Evolutionary conservation across 345 rosid genomes (phyloP).

Genomic region (Pistacia integerrima): DNA sequence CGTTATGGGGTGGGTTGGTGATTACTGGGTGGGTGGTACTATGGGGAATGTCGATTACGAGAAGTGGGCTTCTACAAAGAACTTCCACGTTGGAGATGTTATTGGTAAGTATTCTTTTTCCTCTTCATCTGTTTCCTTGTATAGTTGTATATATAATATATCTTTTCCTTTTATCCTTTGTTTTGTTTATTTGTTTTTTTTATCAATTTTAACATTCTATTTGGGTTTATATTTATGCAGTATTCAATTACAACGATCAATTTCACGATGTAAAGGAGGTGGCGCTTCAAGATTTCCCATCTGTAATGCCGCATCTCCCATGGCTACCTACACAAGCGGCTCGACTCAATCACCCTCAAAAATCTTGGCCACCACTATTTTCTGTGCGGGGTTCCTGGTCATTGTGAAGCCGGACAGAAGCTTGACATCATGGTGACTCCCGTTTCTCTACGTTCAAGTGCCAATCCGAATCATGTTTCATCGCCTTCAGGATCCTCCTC

Average conservation of each 20-base stretch:
- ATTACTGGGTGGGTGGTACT: neutral
- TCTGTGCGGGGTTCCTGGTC: neutral
- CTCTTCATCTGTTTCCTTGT: too few relatives aligned
- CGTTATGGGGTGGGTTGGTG: neutral
- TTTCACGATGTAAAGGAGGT: neutral
- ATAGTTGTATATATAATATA: too few relatives aligned
- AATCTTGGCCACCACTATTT: neutral
- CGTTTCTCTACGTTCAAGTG: neutral
- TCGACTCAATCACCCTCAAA: neutral
- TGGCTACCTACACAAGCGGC: neutral
- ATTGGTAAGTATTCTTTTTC: neutral
- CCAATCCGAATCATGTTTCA: neutral
- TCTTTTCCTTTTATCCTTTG: too few relatives aligned
- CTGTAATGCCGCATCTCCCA: neutral
- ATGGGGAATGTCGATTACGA: neutral
- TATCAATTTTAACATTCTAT: too few relatives aligned
- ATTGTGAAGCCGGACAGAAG: slow-evolving; percentile 9
- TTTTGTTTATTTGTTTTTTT: too few relatives aligned
- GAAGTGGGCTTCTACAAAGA: neutral
- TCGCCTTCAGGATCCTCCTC: neutral
- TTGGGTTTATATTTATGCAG: too few relatives aligned
- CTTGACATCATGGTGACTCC: slow-evolving; percentile 8
- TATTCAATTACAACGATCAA: neutral
- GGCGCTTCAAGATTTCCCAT: neutral
- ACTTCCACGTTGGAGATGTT: slow-evolving; percentile 9